phyloP scores from a whole-genome alignment of 768 basidiomycete species.

The Mycena albidolilacea region DNA sequence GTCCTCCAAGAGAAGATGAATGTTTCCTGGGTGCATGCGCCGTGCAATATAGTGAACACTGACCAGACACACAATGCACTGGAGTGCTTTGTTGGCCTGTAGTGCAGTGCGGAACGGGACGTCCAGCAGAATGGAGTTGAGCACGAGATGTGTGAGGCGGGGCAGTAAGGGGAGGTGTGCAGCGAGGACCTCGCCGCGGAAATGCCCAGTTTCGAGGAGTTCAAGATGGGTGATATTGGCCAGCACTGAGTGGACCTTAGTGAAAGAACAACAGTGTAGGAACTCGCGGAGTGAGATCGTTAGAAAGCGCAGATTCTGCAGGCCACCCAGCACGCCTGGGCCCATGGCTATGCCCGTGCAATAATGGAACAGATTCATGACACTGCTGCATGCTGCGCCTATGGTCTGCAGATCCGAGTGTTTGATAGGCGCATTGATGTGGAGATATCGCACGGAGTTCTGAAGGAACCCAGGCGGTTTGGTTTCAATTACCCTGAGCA shows the following conservation, averaged over 20 bases:
- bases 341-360: background rate
- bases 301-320: background rate
- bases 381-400: background rate
- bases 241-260: background rate
- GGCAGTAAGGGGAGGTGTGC: background rate
- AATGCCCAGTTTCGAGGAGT: background rate
- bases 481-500: background rate
- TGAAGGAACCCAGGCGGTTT: background rate
- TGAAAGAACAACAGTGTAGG: background rate
- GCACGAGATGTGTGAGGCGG: background rate
- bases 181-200: background rate
- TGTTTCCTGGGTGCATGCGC: no score
- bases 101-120: background rate
- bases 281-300: no score
- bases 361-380: background rate
- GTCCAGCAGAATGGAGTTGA: background rate
- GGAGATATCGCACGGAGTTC: background rate
- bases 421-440: background rate
- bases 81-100: background rate
- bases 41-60: background rate
- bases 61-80: slow-evolving; percentile 1
- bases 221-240: slow-evolving; percentile 3
- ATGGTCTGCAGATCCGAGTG: background rate
- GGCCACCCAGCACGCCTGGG: background rate
- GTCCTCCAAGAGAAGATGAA: background rate